phyloP scores from a whole-genome alignment of 495 filamentous ascomycete species.

The Entonaema liquescens region DNA sequence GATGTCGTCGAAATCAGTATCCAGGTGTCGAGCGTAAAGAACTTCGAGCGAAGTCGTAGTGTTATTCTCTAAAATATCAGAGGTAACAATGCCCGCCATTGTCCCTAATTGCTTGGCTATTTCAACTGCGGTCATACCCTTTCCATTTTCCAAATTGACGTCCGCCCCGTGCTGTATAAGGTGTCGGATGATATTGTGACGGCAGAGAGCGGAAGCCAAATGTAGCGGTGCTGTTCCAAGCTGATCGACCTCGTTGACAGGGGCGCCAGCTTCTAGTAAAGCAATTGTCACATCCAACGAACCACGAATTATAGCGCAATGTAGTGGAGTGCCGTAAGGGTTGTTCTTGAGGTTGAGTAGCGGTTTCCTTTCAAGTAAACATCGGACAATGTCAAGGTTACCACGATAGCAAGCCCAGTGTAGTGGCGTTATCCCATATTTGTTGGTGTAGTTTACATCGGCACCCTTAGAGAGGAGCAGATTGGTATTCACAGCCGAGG shows the following conservation, averaged over 20 bases:
- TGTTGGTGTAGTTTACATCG: constrained; percentile 37
- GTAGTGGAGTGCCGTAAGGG: constrained; percentile 7
- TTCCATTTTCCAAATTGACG: too few relatives aligned
- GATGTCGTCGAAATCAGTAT: too few relatives aligned
- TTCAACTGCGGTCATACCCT: neutral
- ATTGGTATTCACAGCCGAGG: constrained; percentile 25
- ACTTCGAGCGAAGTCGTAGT: too few relatives aligned
- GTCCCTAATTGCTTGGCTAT: too few relatives aligned
- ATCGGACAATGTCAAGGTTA: constrained; percentile 28
- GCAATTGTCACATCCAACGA: constrained; percentile 14
- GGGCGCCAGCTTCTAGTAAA: constrained; percentile 22
- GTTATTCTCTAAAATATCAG: too few relatives aligned
- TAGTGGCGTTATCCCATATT: constrained; percentile 25
- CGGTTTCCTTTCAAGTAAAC: constrained; percentile 28
- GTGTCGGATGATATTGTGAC: constrained; percentile 19
- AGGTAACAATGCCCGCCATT: too few relatives aligned
- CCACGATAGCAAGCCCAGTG: constrained; percentile 38
- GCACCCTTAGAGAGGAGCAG: constrained; percentile 22
- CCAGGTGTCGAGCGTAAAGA: too few relatives aligned
- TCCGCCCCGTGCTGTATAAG: constrained; percentile 9
- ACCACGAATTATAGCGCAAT: constrained; percentile 18
- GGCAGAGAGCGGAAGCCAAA: constrained; percentile 11
- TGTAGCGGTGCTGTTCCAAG: constrained; percentile 10
- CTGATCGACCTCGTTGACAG: constrained; percentile 6
- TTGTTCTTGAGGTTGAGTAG: constrained; percentile 24